These are phyloP conservation scores for Entamoeba histolytica DNA, from an alignment of 208 protist species.

Conservation along the genomic window DNA sequence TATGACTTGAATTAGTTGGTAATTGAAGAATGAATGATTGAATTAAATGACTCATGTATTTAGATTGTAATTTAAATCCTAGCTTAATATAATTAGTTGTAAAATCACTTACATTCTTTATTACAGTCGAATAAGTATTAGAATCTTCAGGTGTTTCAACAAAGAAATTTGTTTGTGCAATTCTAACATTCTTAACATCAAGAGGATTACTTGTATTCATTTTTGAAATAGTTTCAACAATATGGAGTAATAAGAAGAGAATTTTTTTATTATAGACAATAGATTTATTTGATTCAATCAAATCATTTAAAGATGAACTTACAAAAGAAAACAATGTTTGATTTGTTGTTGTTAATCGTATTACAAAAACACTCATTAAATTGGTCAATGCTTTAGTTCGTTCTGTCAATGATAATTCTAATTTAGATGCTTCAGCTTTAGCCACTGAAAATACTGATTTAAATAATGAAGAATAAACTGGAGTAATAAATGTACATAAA, in stretches of 20 bases:
- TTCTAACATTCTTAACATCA: background rate
- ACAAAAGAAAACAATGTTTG: background rate
- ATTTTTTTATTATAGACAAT: background rate
- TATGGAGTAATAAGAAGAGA: background rate
- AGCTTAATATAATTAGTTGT: background rate
- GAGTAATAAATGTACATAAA: background rate
- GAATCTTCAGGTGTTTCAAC: background rate
- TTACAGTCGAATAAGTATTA: background rate
- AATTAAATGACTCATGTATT: background rate
- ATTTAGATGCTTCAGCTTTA: background rate
- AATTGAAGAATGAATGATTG: background rate
- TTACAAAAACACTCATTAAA: background rate
- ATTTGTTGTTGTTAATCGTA: background rate
- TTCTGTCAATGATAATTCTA: background rate
- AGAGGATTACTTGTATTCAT: background rate
- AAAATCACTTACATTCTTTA: background rate
- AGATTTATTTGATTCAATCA: background rate
- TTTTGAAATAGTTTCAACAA: background rate
- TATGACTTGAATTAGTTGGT: background rate
- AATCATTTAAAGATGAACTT: background rate
- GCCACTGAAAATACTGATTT: background rate
- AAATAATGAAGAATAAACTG: background rate
- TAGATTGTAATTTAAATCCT: background rate
- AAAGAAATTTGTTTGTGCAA: background rate
- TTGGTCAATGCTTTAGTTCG: background rate